A percentile compares a stretch with the other conserved stretches of the same genome.
Conservation (phyloP, 345 rosid genomes). For the Bruguiera parviflora region DNA sequence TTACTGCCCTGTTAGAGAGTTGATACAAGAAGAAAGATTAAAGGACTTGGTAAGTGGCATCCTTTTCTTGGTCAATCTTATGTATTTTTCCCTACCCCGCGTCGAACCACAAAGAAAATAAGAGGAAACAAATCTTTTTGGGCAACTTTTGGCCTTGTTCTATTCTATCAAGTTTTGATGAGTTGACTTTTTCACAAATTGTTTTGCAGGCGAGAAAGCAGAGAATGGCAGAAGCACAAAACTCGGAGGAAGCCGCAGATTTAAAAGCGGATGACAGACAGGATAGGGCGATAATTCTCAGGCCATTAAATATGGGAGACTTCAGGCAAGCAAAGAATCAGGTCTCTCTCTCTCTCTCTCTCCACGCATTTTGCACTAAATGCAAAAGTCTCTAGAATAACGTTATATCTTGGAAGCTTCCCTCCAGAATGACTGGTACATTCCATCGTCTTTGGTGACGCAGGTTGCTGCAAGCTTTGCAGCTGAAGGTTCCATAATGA, state of each 20-base stretch:
- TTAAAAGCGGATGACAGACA: conserved; percentile 34
- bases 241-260: conserved; percentile 15
- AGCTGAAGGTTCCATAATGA: conserved; percentile 65
- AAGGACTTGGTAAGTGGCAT: conserved; percentile 49
- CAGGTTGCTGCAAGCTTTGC: conserved; percentile 97
- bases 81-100: background rate
- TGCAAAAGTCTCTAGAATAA: background rate
- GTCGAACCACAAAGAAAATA: no score
- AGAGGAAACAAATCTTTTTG: no score
- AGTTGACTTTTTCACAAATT: no score
- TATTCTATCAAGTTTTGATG: no score
- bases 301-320: conserved; percentile 74
- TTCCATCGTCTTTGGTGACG: background rate
- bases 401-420: no score
- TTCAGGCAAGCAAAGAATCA: conserved; percentile 77
- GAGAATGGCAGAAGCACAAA: conserved; percentile 40
- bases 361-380: no score
- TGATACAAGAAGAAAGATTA: conserved; percentile 71
- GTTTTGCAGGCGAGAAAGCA: conserved; percentile 53
- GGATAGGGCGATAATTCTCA: conserved; percentile 57
- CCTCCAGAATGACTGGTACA: no score
- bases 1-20: conserved; percentile 78
- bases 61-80: background rate
- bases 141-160: no score
- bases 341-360: conserved; percentile 27